Base-by-base conservation (phyloP, 352 stramenopile species). In the Pythium aquatile region DNA sequence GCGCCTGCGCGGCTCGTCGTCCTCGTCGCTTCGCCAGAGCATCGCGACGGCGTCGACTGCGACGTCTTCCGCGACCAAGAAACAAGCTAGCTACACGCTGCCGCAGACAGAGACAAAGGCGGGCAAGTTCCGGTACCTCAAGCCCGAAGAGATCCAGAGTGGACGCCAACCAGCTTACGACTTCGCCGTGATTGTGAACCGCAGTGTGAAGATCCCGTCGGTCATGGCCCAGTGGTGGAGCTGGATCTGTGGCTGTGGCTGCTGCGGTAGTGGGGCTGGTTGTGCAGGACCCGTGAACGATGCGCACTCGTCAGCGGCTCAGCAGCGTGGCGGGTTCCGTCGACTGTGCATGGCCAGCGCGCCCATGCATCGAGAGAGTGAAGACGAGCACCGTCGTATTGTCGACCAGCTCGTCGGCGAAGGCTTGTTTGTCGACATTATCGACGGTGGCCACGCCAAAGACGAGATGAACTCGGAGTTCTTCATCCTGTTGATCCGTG, bases 391-490 rank as follows among this genome's bases (percentile, higher is more conserved):
- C 51, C 81, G 83, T 2, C 72, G 85, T 20, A 90, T 95, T 24
- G 82, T 95, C 3, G 85, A 87, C 55, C 85, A 89, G 40, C 63
- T 95, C 2, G 91, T 81, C 37, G 77, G 67, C 2, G 78, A 93
- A 70, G 86, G 86, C 0, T 40, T 95, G 0, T 57, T 87, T 3
- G 84, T 95, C 44, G 86, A 95, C 61, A 91, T 95, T 39, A 91
- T 95, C 53, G 86, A 93, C 62, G 86, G 84, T 29, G 85, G 84
- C 24, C 78, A 95, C 57, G 87, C 83, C 17, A 89, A 88, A 29
- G 79, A 83, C 1, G 83, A 94, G 58, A 92, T 94, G 78, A 87
- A 90, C 62, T 85, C 83, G 0, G 83, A 85, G 35, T 95, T 81
- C 46, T 76, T 93, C 29, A 92, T 95, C 57, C 40, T 95, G 32